These are phyloP conservation scores for Agrocybe praecox DNA, from an alignment of 768 basidiomycete species.

Conservation along the genomic window DNA sequence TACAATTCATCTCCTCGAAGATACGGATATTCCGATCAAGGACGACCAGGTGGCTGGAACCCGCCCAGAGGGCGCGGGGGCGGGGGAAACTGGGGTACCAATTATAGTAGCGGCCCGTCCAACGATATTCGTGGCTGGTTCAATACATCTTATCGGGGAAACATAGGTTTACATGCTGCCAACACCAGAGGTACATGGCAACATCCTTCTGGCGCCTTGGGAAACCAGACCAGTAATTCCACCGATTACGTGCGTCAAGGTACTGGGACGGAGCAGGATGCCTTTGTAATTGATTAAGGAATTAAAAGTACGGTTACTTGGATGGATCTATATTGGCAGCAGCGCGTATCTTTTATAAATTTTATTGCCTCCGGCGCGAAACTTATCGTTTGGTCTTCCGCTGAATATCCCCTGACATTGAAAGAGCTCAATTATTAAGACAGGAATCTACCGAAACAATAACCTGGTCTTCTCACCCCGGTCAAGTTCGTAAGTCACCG, in stretches of 20 bases:
- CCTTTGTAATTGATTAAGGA: conserved; percentile 21
- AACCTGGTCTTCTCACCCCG: background rate
- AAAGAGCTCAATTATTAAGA: background rate
- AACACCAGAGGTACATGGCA: conserved; percentile 8
- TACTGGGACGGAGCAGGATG: conserved; percentile 19
- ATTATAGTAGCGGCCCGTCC: conserved; percentile 11
- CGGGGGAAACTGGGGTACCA: conserved; percentile 19
- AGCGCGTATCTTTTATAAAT: background rate
- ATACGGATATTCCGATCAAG: conserved; percentile 13
- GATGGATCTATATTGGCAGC: conserved; percentile 18
- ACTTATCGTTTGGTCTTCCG: background rate
- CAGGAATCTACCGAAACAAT: background rate
- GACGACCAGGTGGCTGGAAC: conserved; percentile 19
- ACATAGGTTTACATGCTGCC: conserved; percentile 14
- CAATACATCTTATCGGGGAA: conserved; percentile 19
- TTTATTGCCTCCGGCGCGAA: background rate
- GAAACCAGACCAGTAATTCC: conserved; percentile 9
- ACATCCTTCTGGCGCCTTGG: conserved; percentile 4
- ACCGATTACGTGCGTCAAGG: conserved; percentile 18
- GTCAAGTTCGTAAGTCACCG: background rate
- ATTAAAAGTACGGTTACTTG: background rate
- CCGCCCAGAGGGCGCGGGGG: conserved; percentile 12
- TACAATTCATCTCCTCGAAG: conserved; percentile 9
- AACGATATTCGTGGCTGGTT: conserved; percentile 13
- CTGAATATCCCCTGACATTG: background rate